These are phyloP conservation scores for Leccinum laetum DNA, from an alignment of 1,284 basidiomycete genomes.

Conservation along the genomic window DNA sequence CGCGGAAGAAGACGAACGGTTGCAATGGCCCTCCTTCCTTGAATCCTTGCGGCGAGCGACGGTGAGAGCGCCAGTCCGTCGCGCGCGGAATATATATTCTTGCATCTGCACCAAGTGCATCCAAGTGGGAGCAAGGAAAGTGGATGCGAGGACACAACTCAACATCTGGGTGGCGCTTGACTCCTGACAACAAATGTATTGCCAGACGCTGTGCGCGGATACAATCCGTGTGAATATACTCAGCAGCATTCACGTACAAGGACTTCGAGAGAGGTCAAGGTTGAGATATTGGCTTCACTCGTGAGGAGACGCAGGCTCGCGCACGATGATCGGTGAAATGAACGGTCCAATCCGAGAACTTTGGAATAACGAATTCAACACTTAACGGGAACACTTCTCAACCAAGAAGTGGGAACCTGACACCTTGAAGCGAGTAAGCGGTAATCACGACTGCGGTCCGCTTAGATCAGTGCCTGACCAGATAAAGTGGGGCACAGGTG, in stretches of 20 bases:
- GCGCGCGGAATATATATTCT: constrained; percentile 2
- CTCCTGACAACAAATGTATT: background rate
- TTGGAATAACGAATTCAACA: constrained; percentile 11
- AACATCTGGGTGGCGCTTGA: background rate
- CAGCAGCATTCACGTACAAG: constrained; percentile 7
- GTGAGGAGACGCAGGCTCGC: constrained; percentile 8
- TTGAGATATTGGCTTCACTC: constrained; percentile 16
- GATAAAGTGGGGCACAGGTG: constrained; percentile 24
- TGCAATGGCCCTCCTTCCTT: background rate
- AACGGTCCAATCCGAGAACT: constrained; percentile 23
- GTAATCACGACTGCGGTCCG: constrained; percentile 27
- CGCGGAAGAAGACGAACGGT: constrained; percentile 9
- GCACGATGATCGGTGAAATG: constrained; percentile 28
- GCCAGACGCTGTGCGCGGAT: background rate
- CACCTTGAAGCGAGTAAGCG: constrained; percentile 25
- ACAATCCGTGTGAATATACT: constrained; percentile 12
- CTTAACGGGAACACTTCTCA: constrained; percentile 6
- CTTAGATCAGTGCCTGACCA: constrained; percentile 32
- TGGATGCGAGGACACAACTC: background rate
- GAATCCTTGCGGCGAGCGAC: constrained; percentile 3
- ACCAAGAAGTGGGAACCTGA: constrained; percentile 17
- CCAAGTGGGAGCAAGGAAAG: background rate
- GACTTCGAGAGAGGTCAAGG: constrained; percentile 12
- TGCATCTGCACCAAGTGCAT: background rate
- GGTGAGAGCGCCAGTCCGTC: constrained; percentile 13